Conservation (phyloP, 768 basidiomycete species). For the Podaxis rugospora region DNA sequence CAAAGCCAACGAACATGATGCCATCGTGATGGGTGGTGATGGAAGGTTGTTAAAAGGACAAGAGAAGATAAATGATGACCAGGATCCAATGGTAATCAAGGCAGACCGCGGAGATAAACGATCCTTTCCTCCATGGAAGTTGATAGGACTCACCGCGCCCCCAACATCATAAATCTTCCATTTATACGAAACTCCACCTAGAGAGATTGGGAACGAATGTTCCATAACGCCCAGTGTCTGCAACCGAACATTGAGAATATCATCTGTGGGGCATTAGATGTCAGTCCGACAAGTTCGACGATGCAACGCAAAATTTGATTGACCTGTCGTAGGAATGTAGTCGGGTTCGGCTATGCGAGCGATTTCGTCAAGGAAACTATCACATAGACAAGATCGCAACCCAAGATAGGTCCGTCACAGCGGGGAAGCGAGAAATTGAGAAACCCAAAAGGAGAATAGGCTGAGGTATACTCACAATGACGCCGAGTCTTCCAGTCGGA, state of each 20-base stretch:
- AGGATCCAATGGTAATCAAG: not conserved
- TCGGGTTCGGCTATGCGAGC: conserved; percentile 63
- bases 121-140: not conserved
- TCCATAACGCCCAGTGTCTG: conserved; percentile 80
- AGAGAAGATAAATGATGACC: not conserved
- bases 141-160: conserved; percentile 55
- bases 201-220: conserved; percentile 64
- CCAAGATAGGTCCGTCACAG: conserved; percentile 7
- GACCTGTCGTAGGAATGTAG: conserved; percentile 70
- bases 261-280: conserved; percentile 38
- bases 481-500: conserved; percentile 72
- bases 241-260: conserved; percentile 74
- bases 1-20: not conserved
- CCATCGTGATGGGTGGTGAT: not conserved
- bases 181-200: conserved; percentile 57
- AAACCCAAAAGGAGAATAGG: not conserved
- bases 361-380: conserved; percentile 66
- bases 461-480: conserved; percentile 51
- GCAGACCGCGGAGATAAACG: not conserved
- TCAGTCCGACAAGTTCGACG: not conserved
- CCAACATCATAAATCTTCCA: conserved; percentile 86
- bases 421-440: conserved; percentile 3
- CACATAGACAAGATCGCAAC: not conserved
- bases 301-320: conserved; percentile 5
- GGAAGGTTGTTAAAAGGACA: not conserved